Evolutionary conservation across 148 eudicot genomes (phyloP).

Genomic region (Cornus suecica): DNA sequence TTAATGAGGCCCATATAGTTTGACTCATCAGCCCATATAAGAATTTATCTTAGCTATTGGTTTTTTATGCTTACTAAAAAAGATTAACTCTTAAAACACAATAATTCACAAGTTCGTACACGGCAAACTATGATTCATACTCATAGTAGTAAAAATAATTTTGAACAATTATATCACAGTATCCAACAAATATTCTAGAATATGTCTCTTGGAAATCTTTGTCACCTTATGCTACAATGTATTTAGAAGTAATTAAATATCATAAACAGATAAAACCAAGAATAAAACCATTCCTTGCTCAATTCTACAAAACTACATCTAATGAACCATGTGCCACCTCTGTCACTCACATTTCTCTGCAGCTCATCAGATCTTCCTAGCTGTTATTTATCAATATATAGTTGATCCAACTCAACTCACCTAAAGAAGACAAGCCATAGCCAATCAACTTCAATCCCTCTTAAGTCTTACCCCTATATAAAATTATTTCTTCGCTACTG

Average conservation of each 20-base stretch:
- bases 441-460: conserved; percentile 12
- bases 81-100: too few species aligned
- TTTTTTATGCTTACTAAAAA: too few species aligned
- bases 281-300: conserved; percentile 13
- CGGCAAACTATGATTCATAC: too few species aligned
- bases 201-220: conserved; percentile 1
- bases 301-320: conserved; percentile 14
- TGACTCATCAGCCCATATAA: too few species aligned
- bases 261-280: conserved; percentile 10
- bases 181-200: conserved; percentile 4
- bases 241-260: conserved; percentile 19
- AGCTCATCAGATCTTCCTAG: conserved; percentile 15
- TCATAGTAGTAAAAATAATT: conserved; percentile 10
- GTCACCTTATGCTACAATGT: conserved; percentile 9
- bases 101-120: too few species aligned
- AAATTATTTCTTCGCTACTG: too few species aligned
- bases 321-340: conserved; percentile 31
- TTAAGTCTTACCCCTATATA: conserved; percentile 22
- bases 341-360: conserved; percentile 21
- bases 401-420: conserved; percentile 24
- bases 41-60: too few species aligned
- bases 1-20: too few species aligned
- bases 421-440: conserved; percentile 26
- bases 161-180: not conserved
- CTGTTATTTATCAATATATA: conserved; percentile 9